Evolutionary conservation across 768 basidiomycete genomes (phyloP), one percentile per base, ranked within the genome.

Genomic region (Hygrophoropsis aurantiaca): DNA sequence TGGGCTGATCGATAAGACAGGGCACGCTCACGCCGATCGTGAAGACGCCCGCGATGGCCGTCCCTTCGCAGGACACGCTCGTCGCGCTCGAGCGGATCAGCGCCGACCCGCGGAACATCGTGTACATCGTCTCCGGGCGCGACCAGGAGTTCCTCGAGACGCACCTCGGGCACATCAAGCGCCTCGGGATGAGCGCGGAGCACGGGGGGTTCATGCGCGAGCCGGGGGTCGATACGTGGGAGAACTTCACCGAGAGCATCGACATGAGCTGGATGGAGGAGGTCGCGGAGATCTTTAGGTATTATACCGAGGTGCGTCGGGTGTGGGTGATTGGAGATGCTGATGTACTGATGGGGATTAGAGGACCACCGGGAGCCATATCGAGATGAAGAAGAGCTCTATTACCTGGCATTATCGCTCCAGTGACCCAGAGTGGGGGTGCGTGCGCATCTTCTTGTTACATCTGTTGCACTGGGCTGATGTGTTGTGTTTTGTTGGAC

Each of bases 251-350:
- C n/a, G 81, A 85, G 66, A 79, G 76, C 51, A 65, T 99, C 61
- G 94, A 99, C 70, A 98, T 98, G 95, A 81, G 81, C 54, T 99
- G 95, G 95, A 93, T 95, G 89, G 74, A 69, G 43, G 95, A 99
- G 71, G 95, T 97, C 24, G 81, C 85, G 58, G 93, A 97, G 71
- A 86, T 99, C 41, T 99, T 99, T 70, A 81, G 79, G 67, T 98
- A 95, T 70, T 95, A 95, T 69, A 95, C 92, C 15, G 94, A 95
- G 80, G 84, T 85, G 51, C 21, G 47, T 20, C 37, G 21, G 10
- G 16, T 41, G 46, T 44, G 20, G 26, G 7, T 15, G n/a, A 19
- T 34, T 19, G 34, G 33, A 38, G 40, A 45, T 36, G 41, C 39
- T 64, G 42, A 45, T 50, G n/a, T 39, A 16, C 43, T 51, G 30